These are phyloP conservation scores for Balansia obtecta DNA, from an alignment of 2,329 filamentous ascomycete species.

Conservation along the genomic window DNA sequence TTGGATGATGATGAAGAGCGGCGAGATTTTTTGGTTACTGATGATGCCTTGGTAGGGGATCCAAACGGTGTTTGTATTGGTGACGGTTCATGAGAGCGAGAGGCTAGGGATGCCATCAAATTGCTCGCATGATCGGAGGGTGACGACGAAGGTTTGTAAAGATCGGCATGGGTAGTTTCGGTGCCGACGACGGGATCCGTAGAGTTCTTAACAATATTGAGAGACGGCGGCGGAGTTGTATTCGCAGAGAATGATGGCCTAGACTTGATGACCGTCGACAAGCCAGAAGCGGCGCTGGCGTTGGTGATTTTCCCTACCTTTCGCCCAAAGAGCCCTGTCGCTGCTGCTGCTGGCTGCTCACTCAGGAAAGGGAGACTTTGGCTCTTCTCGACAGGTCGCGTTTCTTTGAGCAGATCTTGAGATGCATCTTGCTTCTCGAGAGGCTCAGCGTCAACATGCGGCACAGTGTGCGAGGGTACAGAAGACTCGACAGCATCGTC, in stretches of 20 bases:
- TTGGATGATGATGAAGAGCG: conserved; percentile 38
- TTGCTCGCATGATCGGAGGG: conserved; percentile 48
- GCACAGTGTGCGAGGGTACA: conserved; percentile 10
- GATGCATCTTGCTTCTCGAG: conserved; percentile 34
- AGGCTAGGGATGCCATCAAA: conserved; percentile 57
- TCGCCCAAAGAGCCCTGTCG: conserved; percentile 36
- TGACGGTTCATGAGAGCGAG: conserved; percentile 43
- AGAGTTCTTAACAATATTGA: conserved; percentile 28
- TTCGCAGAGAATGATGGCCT: conserved; percentile 24
- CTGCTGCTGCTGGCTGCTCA: conserved; percentile 13
- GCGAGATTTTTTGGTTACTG: conserved; percentile 27
- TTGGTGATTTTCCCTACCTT: conserved; percentile 28
- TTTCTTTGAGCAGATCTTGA: conserved; percentile 24
- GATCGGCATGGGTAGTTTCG: conserved; percentile 53
- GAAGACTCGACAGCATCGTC: conserved; percentile 32
- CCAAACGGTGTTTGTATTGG: conserved; percentile 31
- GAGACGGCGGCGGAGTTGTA: conserved; percentile 21
- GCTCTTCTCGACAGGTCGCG: conserved; percentile 42
- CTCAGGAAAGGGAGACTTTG: conserved; percentile 36
- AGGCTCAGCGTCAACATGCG: conserved; percentile 33
- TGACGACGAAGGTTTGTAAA: conserved; percentile 43
- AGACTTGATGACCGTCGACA: conserved; percentile 36
- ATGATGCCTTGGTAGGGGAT: conserved; percentile 22
- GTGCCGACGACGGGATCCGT: conserved; percentile 55
- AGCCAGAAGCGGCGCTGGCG: conserved; percentile 23